phyloP scores from a whole-genome alignment of 1,284 basidiomycete species.

The Apiotrichum akiyoshidainum region DNA sequence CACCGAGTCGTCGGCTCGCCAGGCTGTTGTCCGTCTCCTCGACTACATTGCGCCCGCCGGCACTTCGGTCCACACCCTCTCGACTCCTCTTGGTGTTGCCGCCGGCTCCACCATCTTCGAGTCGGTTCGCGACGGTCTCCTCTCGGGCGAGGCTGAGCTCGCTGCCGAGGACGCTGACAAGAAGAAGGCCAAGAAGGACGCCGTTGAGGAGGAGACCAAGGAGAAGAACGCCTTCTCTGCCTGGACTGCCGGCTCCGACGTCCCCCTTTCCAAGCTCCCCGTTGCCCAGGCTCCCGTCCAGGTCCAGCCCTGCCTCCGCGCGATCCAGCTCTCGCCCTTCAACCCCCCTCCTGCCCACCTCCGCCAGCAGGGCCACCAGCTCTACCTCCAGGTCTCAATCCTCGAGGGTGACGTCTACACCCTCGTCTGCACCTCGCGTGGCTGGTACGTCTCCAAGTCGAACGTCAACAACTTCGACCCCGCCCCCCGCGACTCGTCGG shows the following conservation, averaged over 20 bases:
- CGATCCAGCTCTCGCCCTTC: conserved; percentile 58
- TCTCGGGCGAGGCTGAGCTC: conserved; percentile 27
- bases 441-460: conserved; percentile 57
- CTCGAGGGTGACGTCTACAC: conserved; percentile 58
- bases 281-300: conserved; percentile 45
- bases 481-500: conserved; percentile 44
- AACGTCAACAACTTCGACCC: conserved; percentile 53
- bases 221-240: conserved; percentile 50
- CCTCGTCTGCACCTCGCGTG: conserved; percentile 55
- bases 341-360: conserved; percentile 58
- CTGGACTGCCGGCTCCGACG: conserved; percentile 39
- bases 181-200: conserved; percentile 34
- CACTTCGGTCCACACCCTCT: conserved; percentile 45
- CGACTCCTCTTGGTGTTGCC: conserved; percentile 50
- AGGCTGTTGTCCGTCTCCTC: conserved; percentile 53
- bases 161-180: conserved; percentile 41
- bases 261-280: conserved; percentile 41
- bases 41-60: conserved; percentile 53
- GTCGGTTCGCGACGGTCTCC: conserved; percentile 51
- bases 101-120: conserved; percentile 55
- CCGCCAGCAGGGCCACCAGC: conserved; percentile 56
- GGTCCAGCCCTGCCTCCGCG: conserved; percentile 49
- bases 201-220: conserved; percentile 33
- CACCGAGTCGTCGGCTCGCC: conserved; percentile 54
- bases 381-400: conserved; percentile 57